Base-by-base conservation (phyloP, 495 filamentous ascomycete genomes). In the Podospora fimiseda region DNA sequence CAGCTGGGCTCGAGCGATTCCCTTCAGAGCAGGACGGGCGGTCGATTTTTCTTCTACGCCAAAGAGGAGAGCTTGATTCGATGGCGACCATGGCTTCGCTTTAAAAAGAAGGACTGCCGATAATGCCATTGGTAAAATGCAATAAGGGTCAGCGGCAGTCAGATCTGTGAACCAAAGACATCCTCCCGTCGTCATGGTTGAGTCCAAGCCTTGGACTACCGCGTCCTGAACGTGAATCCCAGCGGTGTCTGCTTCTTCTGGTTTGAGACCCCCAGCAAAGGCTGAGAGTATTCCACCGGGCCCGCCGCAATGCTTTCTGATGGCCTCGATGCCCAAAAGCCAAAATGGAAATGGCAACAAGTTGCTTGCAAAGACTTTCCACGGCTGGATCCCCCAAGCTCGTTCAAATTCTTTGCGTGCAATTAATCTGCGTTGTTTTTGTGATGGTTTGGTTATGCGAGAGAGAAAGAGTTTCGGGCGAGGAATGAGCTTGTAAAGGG, bases 111-210 rank as follows among this genome's bases (percentile, higher is more conserved):
- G 52, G 18, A 71, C 47, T 6, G 62, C 70, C 1, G 77, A 80
- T 14, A 91, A 69, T 0, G 78, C 56, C 14, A 80, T 55, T 0
- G 90, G 88, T 1, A 96, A 75, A 18, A 82, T 56, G n/a, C 82
- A 72, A 20, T 78, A 76, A 1, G 87, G 79, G 62, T 96, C 91
- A 19, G 85, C 71, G 5, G 70, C 73, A 13, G 84, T 73, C 4
- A 97, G 79, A 67, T 95, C 79, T 3, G 80, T 75, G 63, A 93
- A 91, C 89, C 90, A 97, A 6, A 89, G 73, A 2, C 80, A 79
- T 9, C 91, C 91, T 56, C 89, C 91, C 1, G 68, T 89, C 81
- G 42, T 79, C 47, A 60, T 45, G 5, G 55, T 40, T 6, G 16
- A 11, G 15, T 65, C 62, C 6, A 43, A 50, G 1, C 36, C 45